A percentile compares a stretch with the other conserved stretches of the same genome.
Conservation (phyloP, 2,329 filamentous ascomycete genomes). For the Cladosporium phlei region DNA sequence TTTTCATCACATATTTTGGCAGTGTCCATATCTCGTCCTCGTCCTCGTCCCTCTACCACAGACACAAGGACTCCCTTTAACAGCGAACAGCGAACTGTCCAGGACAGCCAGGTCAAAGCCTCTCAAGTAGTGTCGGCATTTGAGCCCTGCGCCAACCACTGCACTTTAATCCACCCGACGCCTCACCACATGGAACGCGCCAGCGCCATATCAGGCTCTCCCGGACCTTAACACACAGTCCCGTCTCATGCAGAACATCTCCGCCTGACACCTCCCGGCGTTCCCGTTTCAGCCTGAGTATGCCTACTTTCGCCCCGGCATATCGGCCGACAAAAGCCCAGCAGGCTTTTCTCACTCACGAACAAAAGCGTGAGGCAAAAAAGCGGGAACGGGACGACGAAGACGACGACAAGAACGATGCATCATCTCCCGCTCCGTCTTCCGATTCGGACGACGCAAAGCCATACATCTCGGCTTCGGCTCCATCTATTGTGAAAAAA, state of each 20-base stretch:
- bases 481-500: conserved; percentile 24
- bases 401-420: conserved; percentile 1
- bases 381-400: conserved; percentile 25
- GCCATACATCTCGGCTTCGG: conserved; percentile 1
- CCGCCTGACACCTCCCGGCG: not conserved
- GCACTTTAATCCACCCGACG: not conserved
- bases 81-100: too few species aligned
- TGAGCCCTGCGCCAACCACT: too few species aligned
- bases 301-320: conserved; percentile 28
- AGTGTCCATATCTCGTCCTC: too few species aligned
- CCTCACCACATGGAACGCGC: conserved; percentile 9
- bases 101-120: too few species aligned
- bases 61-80: too few species aligned
- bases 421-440: conserved; percentile 5
- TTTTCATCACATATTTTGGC: too few species aligned
- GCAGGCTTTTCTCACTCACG: conserved; percentile 23
- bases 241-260: not conserved
- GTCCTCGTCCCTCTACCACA: too few species aligned
- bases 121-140: too few species aligned
- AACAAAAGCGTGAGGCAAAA: conserved; percentile 21
- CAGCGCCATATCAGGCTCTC: conserved; percentile 6
- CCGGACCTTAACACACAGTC: conserved; percentile 1
- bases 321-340: conserved; percentile 23
- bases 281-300: conserved; percentile 11
- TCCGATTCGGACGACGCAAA: conserved; percentile 2